Base-by-base conservation (phyloP, 768 basidiomycete genomes). In the Macrolepiota dolichaula region DNA sequence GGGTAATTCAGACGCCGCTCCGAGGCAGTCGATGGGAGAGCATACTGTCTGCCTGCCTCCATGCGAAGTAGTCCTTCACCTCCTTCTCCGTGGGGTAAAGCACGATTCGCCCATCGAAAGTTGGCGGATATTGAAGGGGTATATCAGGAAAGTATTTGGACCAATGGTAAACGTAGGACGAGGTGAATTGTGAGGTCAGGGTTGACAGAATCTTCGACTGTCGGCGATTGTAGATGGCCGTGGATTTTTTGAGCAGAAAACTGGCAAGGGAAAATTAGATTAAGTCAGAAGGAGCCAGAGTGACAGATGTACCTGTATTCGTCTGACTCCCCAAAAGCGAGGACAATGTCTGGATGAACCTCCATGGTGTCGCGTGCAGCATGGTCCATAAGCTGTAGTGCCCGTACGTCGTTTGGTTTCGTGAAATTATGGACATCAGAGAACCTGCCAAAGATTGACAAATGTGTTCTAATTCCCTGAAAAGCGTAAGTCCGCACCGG, bases 41-140 rank as follows among this genome's bases (percentile, higher is more conserved):
- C 93, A 62, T 68, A 96, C 96, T 96, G 70, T 98, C 96, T 0
- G 89, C 91, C 72, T 98, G 97, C 61, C 97, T 77, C 97, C 97
- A 99, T 0, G 92, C 76, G 70, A 98, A 96, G 71, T 99, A 99
- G 72, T 99, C 97, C 7, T 87, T 83, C 9, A 96, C 79, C 63
- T 89, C 85, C 55, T 78, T 80, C 36, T 79, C 79, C 0, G 79
- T 77, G 0, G 96, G 94, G 73, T 98, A 98, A 15, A 91, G 70
- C 0, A 95, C 82, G 51, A 93, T 85, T 51, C 96, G 80, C 0
- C 93, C 94, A 70, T 99, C 97, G 69, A 99, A 99, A 0, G 89
- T 90, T 0, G 96, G 97, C 1, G 94, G 88, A 63, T 95, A 95
- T 55, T 81, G 76, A 5, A 98, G 75, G 1, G 86, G 81, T 0